phyloP scores from a whole-genome alignment of 2,329 filamentous ascomycete genomes.

The Dryadomyces sulphureus region DNA sequence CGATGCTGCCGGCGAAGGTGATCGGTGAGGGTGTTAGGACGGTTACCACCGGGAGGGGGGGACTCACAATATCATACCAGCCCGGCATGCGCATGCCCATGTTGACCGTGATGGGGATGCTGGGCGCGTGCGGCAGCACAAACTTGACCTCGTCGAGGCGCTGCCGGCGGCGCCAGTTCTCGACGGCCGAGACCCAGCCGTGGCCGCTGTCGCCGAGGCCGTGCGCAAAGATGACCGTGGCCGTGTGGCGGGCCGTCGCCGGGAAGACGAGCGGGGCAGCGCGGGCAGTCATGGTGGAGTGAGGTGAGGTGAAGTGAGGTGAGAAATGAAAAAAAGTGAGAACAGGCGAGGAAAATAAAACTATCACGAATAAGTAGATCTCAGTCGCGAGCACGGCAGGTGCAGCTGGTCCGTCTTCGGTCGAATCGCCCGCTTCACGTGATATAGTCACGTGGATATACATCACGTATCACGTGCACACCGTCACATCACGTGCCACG shows the following conservation, averaged over 20 bases:
- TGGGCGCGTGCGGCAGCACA: slow-evolving; percentile 80
- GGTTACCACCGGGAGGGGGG: neutral
- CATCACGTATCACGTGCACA: neutral
- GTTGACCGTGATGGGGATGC: slow-evolving; percentile 61
- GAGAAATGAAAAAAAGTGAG: neutral
- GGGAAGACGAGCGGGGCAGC: slow-evolving; percentile 53
- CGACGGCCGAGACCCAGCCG: slow-evolving; percentile 69
- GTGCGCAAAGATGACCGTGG: slow-evolving; percentile 88
- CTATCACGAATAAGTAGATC: neutral
- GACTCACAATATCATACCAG: slow-evolving; percentile 68
- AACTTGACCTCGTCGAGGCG: slow-evolving; percentile 86
- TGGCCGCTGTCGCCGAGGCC: slow-evolving; percentile 74
- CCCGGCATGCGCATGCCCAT: slow-evolving; percentile 70
- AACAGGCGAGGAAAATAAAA: neutral
- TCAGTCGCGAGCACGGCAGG: neutral
- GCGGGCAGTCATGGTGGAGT: neutral
- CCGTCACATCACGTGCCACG: too few relatives aligned
- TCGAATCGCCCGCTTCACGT: neutral
- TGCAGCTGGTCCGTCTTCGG: neutral
- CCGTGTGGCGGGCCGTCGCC: slow-evolving; percentile 67
- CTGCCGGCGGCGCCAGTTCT: slow-evolving; percentile 70
- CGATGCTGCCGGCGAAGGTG: slow-evolving; percentile 13
- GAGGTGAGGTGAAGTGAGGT: neutral
- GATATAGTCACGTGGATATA: neutral
- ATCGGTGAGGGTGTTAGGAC: neutral